phyloP scores from a whole-genome alignment of 208 protist species.

The Trypanosoma avium region DNA sequence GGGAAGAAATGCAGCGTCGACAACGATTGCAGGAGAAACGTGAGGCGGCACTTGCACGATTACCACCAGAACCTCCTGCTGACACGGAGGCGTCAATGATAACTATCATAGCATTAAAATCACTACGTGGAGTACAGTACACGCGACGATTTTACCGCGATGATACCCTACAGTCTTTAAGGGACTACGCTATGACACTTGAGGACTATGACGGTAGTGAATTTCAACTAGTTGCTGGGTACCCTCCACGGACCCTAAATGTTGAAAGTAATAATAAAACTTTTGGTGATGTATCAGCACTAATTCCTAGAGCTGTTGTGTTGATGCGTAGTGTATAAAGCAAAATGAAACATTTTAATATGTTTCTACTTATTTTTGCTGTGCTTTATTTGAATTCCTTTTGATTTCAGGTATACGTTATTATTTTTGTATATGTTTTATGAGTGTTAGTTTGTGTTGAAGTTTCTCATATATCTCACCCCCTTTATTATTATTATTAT shows the following conservation, averaged over 20 bases:
- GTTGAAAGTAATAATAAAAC: constrained; percentile 42
- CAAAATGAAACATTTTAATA: constrained; percentile 6
- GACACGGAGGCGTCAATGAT: constrained; percentile 29
- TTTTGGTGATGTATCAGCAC: constrained; percentile 47
- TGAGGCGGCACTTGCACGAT: constrained; percentile 24
- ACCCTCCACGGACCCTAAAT: constrained; percentile 53
- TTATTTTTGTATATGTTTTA: no score
- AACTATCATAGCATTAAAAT: constrained; percentile 52
- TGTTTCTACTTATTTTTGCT: constrained; percentile 25
- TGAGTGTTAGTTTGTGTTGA: no score
- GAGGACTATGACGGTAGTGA: constrained; percentile 44
- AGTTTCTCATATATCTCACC: no score
- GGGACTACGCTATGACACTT: constrained; percentile 52
- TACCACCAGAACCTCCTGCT: constrained; percentile 46
- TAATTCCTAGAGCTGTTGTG: constrained; percentile 69
- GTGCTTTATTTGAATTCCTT: constrained; percentile 1
- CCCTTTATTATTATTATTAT: constrained; percentile 1
- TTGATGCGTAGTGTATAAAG: constrained; percentile 34
- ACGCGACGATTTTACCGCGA: constrained; percentile 62
- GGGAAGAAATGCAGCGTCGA: constrained; percentile 12
- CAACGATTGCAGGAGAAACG: not conserved
- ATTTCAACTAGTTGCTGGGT: constrained; percentile 67
- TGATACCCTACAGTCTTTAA: constrained; percentile 52
- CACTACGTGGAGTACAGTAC: constrained; percentile 42
- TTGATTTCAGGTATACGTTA: no score